Evolutionary conservation across 495 filamentous ascomycete species (phyloP).

Genomic region (Annulohypoxylon moriforme): DNA sequence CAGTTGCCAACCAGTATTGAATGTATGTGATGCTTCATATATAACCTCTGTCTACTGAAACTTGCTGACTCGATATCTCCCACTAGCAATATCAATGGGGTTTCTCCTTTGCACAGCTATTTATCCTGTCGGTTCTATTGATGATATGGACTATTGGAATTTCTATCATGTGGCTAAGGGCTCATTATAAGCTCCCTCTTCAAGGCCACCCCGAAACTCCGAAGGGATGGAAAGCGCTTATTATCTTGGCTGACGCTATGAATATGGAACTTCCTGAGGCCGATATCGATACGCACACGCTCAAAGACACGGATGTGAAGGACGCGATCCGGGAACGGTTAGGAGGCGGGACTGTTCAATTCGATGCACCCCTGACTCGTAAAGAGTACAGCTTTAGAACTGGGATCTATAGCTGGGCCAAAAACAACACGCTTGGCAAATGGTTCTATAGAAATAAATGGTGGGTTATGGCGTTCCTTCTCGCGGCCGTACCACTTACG

Average conservation of each 20-base stretch:
- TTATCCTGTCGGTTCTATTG: conserved; percentile 7
- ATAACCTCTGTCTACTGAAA: background rate
- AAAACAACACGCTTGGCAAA: background rate
- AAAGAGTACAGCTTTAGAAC: background rate
- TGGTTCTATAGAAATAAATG: background rate
- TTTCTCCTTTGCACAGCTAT: conserved; percentile 29
- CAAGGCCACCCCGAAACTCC: conserved; percentile 22
- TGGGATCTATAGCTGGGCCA: background rate
- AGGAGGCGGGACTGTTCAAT: background rate
- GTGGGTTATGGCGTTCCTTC: background rate
- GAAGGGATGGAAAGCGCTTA: conserved; percentile 16
- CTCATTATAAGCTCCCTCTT: conserved; percentile 14
- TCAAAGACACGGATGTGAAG: background rate
- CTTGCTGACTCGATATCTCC: background rate
- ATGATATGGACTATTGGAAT: conserved; percentile 34
- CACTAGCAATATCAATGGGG: conserved; percentile 30
- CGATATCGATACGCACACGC: background rate
- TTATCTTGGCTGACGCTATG: background rate
- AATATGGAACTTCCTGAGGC: background rate
- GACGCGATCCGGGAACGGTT: background rate
- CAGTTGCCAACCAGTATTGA: conserved; percentile 18
- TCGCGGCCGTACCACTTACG: background rate
- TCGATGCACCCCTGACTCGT: background rate
- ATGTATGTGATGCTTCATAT: conserved; percentile 11
- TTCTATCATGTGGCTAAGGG: conserved; percentile 21